Conservation (phyloP, 129 eudicot genomes). For the Centrapalus pauciflorus region DNA sequence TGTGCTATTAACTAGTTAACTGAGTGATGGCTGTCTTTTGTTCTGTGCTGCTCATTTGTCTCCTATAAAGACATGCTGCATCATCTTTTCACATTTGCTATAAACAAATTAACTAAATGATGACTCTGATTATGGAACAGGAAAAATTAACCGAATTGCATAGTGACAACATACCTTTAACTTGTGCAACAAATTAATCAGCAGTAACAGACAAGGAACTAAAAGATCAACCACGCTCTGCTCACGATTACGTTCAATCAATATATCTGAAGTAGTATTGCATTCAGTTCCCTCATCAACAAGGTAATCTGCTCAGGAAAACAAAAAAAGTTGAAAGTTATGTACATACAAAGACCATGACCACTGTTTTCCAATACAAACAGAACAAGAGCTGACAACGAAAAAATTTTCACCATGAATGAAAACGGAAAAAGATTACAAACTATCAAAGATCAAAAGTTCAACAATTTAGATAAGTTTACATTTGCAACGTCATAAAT, state of each 20-base stretch:
- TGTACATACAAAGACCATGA: not conserved
- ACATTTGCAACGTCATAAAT: not conserved
- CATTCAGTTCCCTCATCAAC: constrained; percentile 93
- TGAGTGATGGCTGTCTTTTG: too few species aligned
- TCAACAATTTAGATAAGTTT: not conserved
- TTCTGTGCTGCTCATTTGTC: too few species aligned
- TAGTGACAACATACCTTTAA: constrained; percentile 51
- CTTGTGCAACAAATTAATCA: constrained; percentile 65
- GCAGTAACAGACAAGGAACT: constrained; percentile 65
- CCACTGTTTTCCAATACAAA: not conserved
- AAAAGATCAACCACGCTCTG: constrained; percentile 73
- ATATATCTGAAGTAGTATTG: constrained; percentile 84
- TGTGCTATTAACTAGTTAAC: too few species aligned
- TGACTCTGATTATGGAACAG: not conserved
- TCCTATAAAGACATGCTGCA: not conserved
- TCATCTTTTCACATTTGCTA: not conserved
- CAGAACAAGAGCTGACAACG: not conserved
- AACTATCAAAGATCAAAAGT: too few species aligned
- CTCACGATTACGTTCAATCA: constrained; percentile 90
- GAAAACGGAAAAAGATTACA: not conserved
- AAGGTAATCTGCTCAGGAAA: constrained; percentile 71
- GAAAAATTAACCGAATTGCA: not conserved
- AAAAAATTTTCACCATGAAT: too few species aligned
- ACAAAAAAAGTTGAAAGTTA: not conserved
- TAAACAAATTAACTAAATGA: not conserved